Percentiles rank a stretch among this genome's conserved stretches.
phyloP scores from a whole-genome alignment of 2,329 filamentous ascomycete species.

The Escovopsis weberi region DNA sequence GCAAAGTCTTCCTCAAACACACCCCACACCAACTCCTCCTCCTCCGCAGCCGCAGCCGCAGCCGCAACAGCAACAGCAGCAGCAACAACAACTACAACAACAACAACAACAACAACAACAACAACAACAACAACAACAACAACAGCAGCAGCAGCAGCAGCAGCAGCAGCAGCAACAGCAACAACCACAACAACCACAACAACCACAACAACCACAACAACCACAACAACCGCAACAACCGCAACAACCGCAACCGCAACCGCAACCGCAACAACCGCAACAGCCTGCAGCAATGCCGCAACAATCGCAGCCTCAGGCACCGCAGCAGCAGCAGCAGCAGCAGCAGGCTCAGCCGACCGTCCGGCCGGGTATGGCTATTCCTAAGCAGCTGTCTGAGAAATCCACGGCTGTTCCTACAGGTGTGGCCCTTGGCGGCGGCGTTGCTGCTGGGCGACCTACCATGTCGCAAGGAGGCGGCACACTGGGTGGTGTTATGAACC shows the following conservation, averaged over 20 bases:
- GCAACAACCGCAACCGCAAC: constrained; percentile 9
- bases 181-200: constrained; percentile 20
- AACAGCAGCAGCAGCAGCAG: constrained; percentile 13
- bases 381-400: constrained; percentile 57
- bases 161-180: constrained; percentile 10
- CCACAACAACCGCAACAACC: constrained; percentile 18
- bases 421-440: constrained; percentile 52
- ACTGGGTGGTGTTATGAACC: constrained; percentile 69
- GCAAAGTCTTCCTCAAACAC: constrained; percentile 9
- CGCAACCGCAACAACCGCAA: constrained; percentile 9
- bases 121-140: constrained; percentile 15
- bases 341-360: constrained; percentile 25
- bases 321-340: constrained; percentile 11
- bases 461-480: constrained; percentile 64
- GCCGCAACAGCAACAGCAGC: constrained; percentile 5
- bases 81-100: constrained; percentile 25
- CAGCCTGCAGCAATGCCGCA: constrained; percentile 7
- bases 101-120: constrained; percentile 30
- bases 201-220: constrained; percentile 7
- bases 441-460: constrained; percentile 60
- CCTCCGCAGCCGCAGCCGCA: neutral
- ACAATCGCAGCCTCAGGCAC: constrained; percentile 12
- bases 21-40: constrained; percentile 3
- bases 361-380: constrained; percentile 61
- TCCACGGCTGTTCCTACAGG: constrained; percentile 58